Conservation (phyloP, 1,284 basidiomycete genomes). For the Lentinus polychrous region DNA sequence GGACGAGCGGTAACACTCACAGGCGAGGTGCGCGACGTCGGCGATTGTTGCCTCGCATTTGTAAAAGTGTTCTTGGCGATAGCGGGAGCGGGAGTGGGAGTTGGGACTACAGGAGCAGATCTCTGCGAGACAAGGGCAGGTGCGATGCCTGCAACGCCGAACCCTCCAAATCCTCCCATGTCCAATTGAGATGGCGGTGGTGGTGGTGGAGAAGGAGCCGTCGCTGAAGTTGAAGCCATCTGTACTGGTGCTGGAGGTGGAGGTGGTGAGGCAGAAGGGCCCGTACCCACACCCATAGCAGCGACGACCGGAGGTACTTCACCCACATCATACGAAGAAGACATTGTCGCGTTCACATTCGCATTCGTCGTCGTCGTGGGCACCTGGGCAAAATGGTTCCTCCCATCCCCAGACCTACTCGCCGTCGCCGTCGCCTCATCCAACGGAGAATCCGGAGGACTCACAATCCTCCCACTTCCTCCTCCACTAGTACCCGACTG, state of each 20-base stretch:
- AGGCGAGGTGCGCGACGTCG: not conserved
- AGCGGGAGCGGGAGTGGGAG: no score
- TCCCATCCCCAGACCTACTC: conserved; percentile 1
- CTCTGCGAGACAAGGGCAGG: no score
- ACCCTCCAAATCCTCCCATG: no score
- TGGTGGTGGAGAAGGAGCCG: no score
- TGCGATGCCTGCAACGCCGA: no score
- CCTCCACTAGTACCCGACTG: conserved; percentile 9
- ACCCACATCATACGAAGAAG: no score
- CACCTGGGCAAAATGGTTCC: not conserved
- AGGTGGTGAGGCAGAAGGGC: no score
- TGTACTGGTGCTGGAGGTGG: no score
- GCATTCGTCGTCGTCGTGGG: not conserved
- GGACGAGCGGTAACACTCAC: not conserved
- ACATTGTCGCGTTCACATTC: conserved; percentile 2
- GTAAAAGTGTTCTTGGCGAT: not conserved
- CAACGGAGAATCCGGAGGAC: conserved; percentile 28
- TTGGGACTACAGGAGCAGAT: no score
- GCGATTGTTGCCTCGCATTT: not conserved
- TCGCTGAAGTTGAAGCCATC: no score
- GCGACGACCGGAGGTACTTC: not conserved
- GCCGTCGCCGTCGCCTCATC: conserved; percentile 1
- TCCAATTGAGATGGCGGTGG: no score
- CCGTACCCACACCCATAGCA: not conserved
- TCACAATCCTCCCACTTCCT: conserved; percentile 35